Base-by-base conservation (phyloP, 208 protist species). In the Phytomonas francai region DNA sequence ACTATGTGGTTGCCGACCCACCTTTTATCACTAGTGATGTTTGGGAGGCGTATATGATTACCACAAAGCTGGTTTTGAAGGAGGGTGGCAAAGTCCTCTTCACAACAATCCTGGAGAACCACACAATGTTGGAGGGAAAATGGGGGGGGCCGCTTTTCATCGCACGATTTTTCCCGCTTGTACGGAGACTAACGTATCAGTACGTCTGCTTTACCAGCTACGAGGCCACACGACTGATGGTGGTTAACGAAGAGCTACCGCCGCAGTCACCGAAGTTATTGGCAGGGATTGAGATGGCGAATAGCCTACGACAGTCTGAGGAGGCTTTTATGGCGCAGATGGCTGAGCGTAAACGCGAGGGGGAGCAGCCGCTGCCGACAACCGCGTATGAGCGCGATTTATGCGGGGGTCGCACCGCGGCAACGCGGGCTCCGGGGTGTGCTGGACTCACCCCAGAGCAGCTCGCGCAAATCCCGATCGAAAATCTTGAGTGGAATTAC, bases 201-300 rank as follows among this genome's bases (percentile, higher is more conserved):
- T 98, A 98, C 80, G 85, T 94, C 19, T 92, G 91, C 69, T 98
- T 93, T 78, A 85, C 81, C n/a, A 94, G 85, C 64, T 97, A 95
- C 75, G 73, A 79, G 54, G 39, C 88, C 27, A 90, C 81, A 32
- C 59, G 63, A 28, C 66, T 88, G 29, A 39, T 51, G n/a, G 33
- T 31, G 54, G 59, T 51, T 19, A 77, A 82, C 58, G 36, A 39
- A 29, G 72, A 82, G 66, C 68, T 76, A 33, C 27, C 45, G 8
- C 28, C 58, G 49, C 1, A 67, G 5, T 31, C 19, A 22, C 49
- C 67, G 3, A 68, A 82, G 63, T 73, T 85, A 42, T 29, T 67
- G 6, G 81, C 88, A 2, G 82, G 76, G 2, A 76, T 88, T 4
- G 63, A 72, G 19, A 88, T 88, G 81, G 83, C 83, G 7, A 94